Evolutionary conservation across 192 early-diverging fungal species (phyloP).

Genomic region (Gaertneriomyces sp.): DNA sequence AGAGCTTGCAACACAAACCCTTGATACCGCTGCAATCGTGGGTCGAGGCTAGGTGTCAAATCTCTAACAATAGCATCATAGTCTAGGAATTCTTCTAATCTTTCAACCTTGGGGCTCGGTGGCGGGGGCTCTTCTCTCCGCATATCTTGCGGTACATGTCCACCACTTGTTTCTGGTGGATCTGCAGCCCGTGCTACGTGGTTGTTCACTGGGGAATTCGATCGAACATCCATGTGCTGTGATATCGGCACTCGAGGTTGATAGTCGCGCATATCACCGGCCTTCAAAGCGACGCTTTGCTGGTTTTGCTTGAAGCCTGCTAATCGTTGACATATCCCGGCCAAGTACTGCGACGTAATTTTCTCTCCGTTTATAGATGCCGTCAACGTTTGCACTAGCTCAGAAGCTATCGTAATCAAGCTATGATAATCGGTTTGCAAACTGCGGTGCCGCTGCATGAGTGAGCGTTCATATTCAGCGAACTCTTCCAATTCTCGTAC

Average conservation of each 20-base stretch:
- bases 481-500: no score
- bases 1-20: slow-evolving; percentile 40
- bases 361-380: slow-evolving; percentile 47
- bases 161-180: not conserved
- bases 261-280: not conserved
- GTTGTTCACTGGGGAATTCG: not conserved
- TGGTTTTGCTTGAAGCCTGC: slow-evolving; percentile 37
- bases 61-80: slow-evolving; percentile 28
- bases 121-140: slow-evolving; percentile 9
- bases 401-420: slow-evolving; percentile 50
- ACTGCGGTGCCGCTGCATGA: not conserved
- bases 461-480: no score
- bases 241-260: not conserved
- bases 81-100: slow-evolving; percentile 30
- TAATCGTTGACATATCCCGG: slow-evolving; percentile 40
- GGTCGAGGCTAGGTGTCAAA: slow-evolving; percentile 11
- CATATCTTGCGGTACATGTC: not conserved
- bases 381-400: slow-evolving; percentile 50
- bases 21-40: slow-evolving; percentile 8
- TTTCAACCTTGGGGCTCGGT: not conserved
- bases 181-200: slow-evolving; percentile 15
- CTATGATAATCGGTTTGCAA: slow-evolving; percentile 50
- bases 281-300: slow-evolving; percentile 4
- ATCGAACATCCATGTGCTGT: not conserved
- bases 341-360: slow-evolving; percentile 48